A percentile compares a stretch with the other conserved stretches of the same genome.
phyloP scores from a whole-genome alignment of 495 filamentous ascomycete species.

The Sabuloglossum arenarium region DNA sequence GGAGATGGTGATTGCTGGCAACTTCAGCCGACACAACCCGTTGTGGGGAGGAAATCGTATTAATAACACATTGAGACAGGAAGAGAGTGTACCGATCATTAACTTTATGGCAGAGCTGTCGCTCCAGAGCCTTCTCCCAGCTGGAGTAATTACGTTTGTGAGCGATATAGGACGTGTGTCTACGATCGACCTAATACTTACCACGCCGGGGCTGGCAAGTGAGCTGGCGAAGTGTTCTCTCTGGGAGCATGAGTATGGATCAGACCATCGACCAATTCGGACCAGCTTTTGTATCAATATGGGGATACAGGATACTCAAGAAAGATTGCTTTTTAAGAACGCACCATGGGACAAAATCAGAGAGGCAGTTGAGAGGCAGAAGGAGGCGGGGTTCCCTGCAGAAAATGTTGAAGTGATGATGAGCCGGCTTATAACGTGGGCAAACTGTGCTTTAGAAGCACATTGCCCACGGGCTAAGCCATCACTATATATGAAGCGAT shows the following conservation, averaged over 20 bases:
- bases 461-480: slow-evolving; percentile 6
- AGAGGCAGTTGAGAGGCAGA: neutral
- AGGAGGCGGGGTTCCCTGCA: neutral
- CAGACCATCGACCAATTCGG: slow-evolving; percentile 17
- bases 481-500: slow-evolving; percentile 9
- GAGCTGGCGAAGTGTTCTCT: slow-evolving; percentile 13
- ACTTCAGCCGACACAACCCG: slow-evolving; percentile 20
- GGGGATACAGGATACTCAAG: slow-evolving; percentile 3
- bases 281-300: slow-evolving; percentile 12
- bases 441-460: neutral
- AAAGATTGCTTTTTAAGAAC: slow-evolving; percentile 15
- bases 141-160: slow-evolving; percentile 15
- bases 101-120: slow-evolving; percentile 17
- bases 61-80: slow-evolving; percentile 10
- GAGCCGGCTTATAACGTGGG: neutral
- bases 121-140: slow-evolving; percentile 15
- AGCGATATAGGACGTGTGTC: slow-evolving; percentile 12
- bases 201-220: slow-evolving; percentile 10
- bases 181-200: slow-evolving; percentile 15
- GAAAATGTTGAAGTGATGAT: neutral
- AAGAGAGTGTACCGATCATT: slow-evolving; percentile 19
- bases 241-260: slow-evolving; percentile 15
- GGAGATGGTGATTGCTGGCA: slow-evolving; percentile 13
- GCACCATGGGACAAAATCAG: slow-evolving; percentile 12
- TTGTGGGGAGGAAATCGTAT: slow-evolving; percentile 20